These are phyloP conservation scores for Pinus taeda DNA, from an alignment of 75 land plant species.

Conservation along the genomic window DNA sequence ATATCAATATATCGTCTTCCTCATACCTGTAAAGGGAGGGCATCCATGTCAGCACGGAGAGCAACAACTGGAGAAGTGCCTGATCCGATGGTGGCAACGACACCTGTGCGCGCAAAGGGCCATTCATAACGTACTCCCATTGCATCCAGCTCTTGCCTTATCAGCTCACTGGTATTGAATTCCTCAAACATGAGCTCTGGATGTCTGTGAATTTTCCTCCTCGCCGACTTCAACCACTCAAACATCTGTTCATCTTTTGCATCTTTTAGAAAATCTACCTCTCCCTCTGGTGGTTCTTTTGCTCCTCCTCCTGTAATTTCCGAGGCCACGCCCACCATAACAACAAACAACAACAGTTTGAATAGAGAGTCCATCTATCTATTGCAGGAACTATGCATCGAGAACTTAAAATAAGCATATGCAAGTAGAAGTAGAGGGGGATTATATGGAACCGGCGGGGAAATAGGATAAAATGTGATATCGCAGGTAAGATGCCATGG, in stretches of 20 bases:
- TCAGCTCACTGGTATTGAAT: conserved; percentile 52
- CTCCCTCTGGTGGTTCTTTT: too few relatives aligned
- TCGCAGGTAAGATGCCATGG: too few relatives aligned
- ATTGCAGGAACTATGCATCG: too few relatives aligned
- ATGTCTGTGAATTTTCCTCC: conserved; percentile 61
- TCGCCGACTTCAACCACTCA: conserved; percentile 47
- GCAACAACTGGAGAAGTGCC: conserved; percentile 52
- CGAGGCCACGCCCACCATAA: too few relatives aligned
- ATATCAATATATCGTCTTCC: too few relatives aligned
- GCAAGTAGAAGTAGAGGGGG: too few relatives aligned
- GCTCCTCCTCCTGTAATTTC: too few relatives aligned
- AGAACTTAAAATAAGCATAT: too few relatives aligned
- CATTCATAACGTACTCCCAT: conserved; percentile 54
- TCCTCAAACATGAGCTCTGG: conserved; percentile 73
- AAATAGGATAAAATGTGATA: too few relatives aligned
- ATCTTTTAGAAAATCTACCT: conserved; percentile 21
- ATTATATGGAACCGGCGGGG: too few relatives aligned
- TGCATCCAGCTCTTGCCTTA: conserved; percentile 57
- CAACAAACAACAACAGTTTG: too few relatives aligned
- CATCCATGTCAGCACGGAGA: conserved; percentile 89
- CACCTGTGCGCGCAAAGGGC: conserved; percentile 75
- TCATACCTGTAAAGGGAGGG: conserved; percentile 70
- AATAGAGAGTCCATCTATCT: too few relatives aligned
- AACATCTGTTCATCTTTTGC: conserved; percentile 35
- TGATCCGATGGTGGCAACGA: conserved; percentile 61